Base-by-base conservation (phyloP, 2,329 filamentous ascomycete genomes). In the Microsporum audouinii region DNA sequence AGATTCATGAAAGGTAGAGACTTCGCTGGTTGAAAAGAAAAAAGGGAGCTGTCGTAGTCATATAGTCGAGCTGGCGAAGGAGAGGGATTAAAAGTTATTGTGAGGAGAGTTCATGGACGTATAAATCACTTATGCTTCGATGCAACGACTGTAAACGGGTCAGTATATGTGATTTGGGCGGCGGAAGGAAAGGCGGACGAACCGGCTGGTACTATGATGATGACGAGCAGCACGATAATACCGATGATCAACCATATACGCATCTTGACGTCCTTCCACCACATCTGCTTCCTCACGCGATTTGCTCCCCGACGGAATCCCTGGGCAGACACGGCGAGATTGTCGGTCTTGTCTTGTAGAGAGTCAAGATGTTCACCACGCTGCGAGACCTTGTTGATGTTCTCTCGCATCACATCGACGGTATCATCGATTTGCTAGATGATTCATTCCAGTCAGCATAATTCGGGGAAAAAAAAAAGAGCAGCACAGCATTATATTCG, bases 181-280 rank as follows among this genome's bases (percentile, higher is more conserved):
- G 10, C 17, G 41, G 17, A 2, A 41, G 12, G 31, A 34, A 58
- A 36, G 61, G 77, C 85, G 72, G 61, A 77, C 85, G 72, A 84
- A 96, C 92, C 90, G 68, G 88, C 31, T 67, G 94, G 94, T 68
- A 97, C 86, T 72, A 99, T 94, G 74, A 99, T 97, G 75, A 99
- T 84, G 68, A 95, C 79, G 68, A 99, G 83, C 69, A 99, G 82
- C 68, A 97, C 83, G 75, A 97, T 88, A 76, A 99, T 88, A 71
- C 91, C 94, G 63, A 86, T 82, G 72, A 95, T 88, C 65, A 99
- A 81, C 79, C 92, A 97, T 82, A 96, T 94, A 76, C 94, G 87
- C 94, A 99, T 99, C 85, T 97, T 97, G 90, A 96, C 95, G 73
- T 97, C 92, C 84, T 97, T 97, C 92, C 91, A 97, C 92, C 92